Base-by-base conservation (phyloP, 129 eudicot species). In the Silybum marianum region DNA sequence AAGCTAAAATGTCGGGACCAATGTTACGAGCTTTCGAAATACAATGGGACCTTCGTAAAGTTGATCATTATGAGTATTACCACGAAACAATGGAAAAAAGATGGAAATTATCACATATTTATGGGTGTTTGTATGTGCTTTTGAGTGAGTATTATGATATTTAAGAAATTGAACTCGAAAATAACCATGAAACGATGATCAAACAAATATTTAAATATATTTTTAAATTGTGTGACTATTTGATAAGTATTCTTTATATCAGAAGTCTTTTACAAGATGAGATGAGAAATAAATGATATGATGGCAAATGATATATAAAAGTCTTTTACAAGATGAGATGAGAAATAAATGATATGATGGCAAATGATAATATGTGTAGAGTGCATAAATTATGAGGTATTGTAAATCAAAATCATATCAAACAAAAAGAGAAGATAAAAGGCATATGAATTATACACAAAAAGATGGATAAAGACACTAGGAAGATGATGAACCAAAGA, bases 341-440 rank as follows among this genome's bases (percentile, higher is more conserved):
- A 51, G 21, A 16, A 51, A 51, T 51, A 51, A 51, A 51, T 19
- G 21, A 16, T 62, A 51, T 19, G 21, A 16, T 62, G 80, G 11
- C 12, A 54, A 76, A 62, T 18, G 21, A 51, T 1, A 14, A 1
- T 51, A 16, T 13, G 48, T 60, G n/a, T n/a, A n/a, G 22, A 74
- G 19, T 62, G 7, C 19, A 34, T 11, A 13, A 75, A n/a, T n/a
- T n/a, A n/a, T n/a, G n/a, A 42, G 2, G 25, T 42, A 51, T n/a
- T n/a, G 63, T 51, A 72, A 76, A 76, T 76, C 80, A 62, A 76
- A 32, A 32, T 5, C 34, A 34, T 62, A 62, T 62, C 34, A 10
- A 60, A 34, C 72, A 23, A 34, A 8, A 38, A 22, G 25, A 62
- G 65, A 19, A 10, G 58, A 62, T 32, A 62, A 60, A 76, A 30